A percentile compares a stretch with the other conserved stretches of the same genome.
These are phyloP conservation scores for Chaetomium olivaceum DNA, from an alignment of 2,329 filamentous ascomycete genomes.

Conservation along the genomic window DNA sequence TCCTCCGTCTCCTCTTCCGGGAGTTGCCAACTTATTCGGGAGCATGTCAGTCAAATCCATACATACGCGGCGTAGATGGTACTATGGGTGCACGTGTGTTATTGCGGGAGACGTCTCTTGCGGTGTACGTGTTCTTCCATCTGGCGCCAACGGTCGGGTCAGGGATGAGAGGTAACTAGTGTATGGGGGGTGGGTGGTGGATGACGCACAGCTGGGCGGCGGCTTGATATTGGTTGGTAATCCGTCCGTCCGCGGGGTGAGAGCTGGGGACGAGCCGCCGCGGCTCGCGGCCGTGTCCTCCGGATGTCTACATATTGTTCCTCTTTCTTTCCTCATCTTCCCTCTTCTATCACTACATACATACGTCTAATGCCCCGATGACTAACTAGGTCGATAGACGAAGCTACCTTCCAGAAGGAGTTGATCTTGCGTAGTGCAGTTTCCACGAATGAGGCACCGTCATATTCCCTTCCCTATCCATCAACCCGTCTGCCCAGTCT, in stretches of 20 bases:
- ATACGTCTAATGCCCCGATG: background rate
- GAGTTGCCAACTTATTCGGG: background rate
- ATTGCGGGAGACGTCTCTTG: background rate
- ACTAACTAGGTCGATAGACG: background rate
- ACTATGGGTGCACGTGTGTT: background rate
- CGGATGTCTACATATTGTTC: background rate
- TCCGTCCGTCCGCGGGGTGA: background rate
- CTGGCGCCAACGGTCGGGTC: background rate
- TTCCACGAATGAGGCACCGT: background rate
- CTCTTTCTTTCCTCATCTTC: background rate
- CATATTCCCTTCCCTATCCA: background rate
- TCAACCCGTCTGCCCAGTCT: background rate
- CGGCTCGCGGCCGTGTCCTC: background rate
- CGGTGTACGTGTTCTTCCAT: conserved; percentile 6
- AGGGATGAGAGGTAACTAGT: background rate
- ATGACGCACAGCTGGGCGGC: conserved; percentile 16
- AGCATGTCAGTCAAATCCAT: background rate
- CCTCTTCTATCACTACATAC: background rate
- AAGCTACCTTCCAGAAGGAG: background rate
- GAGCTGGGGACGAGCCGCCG: background rate
- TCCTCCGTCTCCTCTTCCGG: background rate
- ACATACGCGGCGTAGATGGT: background rate
- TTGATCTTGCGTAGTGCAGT: background rate
- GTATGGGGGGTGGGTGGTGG: background rate
- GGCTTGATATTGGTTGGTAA: conserved; percentile 7